A percentile compares a stretch with the other conserved stretches of the same genome.
Evolutionary conservation across 2,329 filamentous ascomycete species (phyloP).

Genomic region (Aspergillus sojae): DNA sequence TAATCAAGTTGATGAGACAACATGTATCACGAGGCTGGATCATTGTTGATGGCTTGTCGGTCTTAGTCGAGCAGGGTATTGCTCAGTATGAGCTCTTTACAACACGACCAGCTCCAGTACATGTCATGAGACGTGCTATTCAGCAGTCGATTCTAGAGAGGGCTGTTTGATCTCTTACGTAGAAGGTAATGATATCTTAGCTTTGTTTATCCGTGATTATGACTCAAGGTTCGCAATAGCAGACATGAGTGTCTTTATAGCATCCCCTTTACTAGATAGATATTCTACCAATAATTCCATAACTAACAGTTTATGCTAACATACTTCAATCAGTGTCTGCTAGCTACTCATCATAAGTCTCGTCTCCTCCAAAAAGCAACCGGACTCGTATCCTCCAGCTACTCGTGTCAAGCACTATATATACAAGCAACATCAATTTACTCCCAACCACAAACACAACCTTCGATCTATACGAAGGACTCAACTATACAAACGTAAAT

Average conservation of each 20-base stretch:
- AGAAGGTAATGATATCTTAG: not conserved
- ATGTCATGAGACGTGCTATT: slow-evolving; percentile 22
- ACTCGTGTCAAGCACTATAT: too few species aligned
- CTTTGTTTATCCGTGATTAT: not conserved
- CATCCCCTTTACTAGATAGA: not conserved
- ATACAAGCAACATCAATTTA: too few species aligned
- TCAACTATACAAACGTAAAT: too few species aligned
- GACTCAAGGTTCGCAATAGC: not conserved
- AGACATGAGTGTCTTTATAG: not conserved
- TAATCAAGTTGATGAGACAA: not conserved
- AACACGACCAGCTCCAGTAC: slow-evolving; percentile 23
- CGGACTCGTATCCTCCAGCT: not conserved
- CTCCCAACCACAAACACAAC: too few species aligned
- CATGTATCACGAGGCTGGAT: slow-evolving; percentile 22
- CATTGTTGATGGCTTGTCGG: slow-evolving; percentile 24
- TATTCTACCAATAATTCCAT: not conserved
- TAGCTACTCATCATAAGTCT: not conserved
- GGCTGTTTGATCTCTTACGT: not conserved
- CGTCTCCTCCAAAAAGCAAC: not conserved
- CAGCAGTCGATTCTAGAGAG: not conserved
- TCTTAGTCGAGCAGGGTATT: slow-evolving; percentile 28
- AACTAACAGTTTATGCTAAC: not conserved
- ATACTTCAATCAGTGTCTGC: not conserved
- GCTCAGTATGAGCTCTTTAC: slow-evolving; percentile 31
- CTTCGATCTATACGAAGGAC: too few species aligned